A percentile compares a stretch with the other conserved stretches of the same genome.
Evolutionary conservation across 352 stramenopile genomes (phyloP).

Genomic region (Plasmopara viticola): DNA sequence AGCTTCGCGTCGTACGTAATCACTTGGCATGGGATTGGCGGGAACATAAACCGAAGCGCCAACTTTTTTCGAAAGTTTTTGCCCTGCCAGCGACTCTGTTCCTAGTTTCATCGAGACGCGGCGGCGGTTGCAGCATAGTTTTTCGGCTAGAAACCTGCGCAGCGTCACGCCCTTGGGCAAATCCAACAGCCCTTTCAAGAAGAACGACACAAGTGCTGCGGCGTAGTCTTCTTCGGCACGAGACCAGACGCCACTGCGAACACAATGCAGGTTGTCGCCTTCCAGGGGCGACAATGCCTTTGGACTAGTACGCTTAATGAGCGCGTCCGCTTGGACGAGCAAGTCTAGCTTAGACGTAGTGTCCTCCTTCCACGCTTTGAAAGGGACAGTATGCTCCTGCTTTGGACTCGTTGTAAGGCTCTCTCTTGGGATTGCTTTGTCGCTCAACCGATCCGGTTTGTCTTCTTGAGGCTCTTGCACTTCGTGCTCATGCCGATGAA

Average conservation of each 20-base stretch:
- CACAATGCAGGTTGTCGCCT: slow-evolving; percentile 18
- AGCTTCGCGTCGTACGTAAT: slow-evolving; percentile 29
- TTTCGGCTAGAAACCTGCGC: slow-evolving; percentile 61
- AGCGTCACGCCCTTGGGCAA: slow-evolving; percentile 54
- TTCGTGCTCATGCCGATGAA: slow-evolving; percentile 15
- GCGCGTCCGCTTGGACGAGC: slow-evolving; percentile 62
- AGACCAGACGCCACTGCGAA: slow-evolving; percentile 60
- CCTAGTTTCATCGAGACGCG: slow-evolving; percentile 70
- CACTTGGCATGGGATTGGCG: slow-evolving; percentile 27
- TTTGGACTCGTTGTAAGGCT: slow-evolving; percentile 3
- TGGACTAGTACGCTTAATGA: slow-evolving; percentile 34
- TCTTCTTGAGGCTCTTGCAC: slow-evolving; percentile 7
- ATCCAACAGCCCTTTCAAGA: slow-evolving; percentile 45
- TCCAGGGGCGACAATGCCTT: slow-evolving; percentile 10
- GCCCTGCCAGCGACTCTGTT: slow-evolving; percentile 50
- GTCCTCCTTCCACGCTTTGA: slow-evolving; percentile 18
- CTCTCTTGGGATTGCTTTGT: slow-evolving; percentile 1
- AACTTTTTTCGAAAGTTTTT: slow-evolving; percentile 60
- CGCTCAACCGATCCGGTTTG: slow-evolving; percentile 3
- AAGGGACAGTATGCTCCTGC: slow-evolving; percentile 4
- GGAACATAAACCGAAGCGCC: slow-evolving; percentile 58
- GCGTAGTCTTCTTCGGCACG: slow-evolving; percentile 60
- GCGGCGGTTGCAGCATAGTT: slow-evolving; percentile 55
- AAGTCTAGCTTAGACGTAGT: slow-evolving; percentile 50
- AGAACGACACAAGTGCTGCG: slow-evolving; percentile 55